phyloP scores from a whole-genome alignment of 345 rosid genomes.

The Salix suchowensis region DNA sequence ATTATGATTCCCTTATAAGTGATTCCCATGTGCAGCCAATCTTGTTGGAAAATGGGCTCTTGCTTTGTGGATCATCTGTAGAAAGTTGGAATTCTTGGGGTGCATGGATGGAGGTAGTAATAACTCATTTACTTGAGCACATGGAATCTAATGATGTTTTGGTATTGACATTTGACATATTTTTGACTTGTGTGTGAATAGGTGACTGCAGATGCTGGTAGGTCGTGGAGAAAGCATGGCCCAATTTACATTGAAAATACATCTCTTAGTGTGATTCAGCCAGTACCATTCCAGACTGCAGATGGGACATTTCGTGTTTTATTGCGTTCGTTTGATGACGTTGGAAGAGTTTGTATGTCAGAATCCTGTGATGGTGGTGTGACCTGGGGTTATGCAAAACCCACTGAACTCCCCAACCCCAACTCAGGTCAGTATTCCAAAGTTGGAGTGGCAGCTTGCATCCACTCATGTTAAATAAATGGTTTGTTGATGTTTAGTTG shows the following conservation, averaged over 20 bases:
- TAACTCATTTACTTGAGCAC: slow-evolving; percentile 5
- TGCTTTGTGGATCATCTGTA: slow-evolving; percentile 86
- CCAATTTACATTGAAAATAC: slow-evolving; percentile 63
- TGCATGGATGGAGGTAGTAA: slow-evolving; percentile 79
- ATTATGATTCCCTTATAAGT: background rate
- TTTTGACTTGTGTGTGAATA: slow-evolving; percentile 26
- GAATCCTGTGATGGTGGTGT: slow-evolving; percentile 69
- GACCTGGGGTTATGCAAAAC: slow-evolving; percentile 66
- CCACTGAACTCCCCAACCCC: slow-evolving; percentile 77
- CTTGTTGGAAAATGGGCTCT: slow-evolving; percentile 55
- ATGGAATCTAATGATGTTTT: slow-evolving; percentile 10
- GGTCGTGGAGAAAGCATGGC: slow-evolving; percentile 77
- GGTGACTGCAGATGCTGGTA: slow-evolving; percentile 71
- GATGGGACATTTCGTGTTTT: slow-evolving; percentile 58
- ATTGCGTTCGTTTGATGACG: slow-evolving; percentile 56
- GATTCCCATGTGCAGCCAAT: slow-evolving; percentile 52
- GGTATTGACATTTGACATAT: slow-evolving; percentile 2
- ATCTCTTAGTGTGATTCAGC: slow-evolving; percentile 88
- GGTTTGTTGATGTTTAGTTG: background rate
- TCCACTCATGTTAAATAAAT: background rate
- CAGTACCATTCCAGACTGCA: slow-evolving; percentile 68
- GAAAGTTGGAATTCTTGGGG: slow-evolving; percentile 99
- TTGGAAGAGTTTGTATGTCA: slow-evolving; percentile 66
- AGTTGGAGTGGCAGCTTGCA: background rate
- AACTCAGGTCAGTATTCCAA: slow-evolving; percentile 59